Conservation (phyloP, 2,329 filamentous ascomycete species). For the Xylaria arbuscula region DNA sequence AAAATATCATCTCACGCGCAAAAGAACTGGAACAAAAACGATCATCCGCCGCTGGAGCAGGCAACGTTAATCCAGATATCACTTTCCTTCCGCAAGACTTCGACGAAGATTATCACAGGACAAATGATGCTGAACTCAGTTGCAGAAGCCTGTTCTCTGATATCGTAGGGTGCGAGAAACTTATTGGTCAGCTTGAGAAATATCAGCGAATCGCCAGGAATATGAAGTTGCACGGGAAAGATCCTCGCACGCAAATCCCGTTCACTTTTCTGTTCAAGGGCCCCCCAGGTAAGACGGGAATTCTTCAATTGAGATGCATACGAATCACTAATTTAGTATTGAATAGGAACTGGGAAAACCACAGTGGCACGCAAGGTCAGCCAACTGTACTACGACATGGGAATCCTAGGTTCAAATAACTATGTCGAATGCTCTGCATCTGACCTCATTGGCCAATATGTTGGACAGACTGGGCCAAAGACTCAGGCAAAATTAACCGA, state of each 20-base stretch:
- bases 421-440: conserved; percentile 75
- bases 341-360: conserved; percentile 66
- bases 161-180: conserved; percentile 15
- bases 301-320: not conserved
- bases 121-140: not conserved
- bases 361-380: conserved; percentile 78
- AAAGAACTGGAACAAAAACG: conserved; percentile 30
- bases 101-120: conserved; percentile 11
- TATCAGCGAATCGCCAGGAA: conserved; percentile 60
- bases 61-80: conserved; percentile 6
- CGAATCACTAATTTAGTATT: conserved; percentile 26
- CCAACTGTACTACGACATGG: conserved; percentile 79
- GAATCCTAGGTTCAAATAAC: conserved; percentile 68
- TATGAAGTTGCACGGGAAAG: conserved; percentile 57
- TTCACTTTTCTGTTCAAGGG: conserved; percentile 70
- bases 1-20: conserved; percentile 61
- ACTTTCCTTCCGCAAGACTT: conserved; percentile 19
- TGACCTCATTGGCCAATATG: conserved; percentile 74
- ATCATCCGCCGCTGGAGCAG: not conserved
- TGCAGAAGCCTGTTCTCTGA: conserved; percentile 11
- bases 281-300: conserved; percentile 60
- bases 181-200: conserved; percentile 53
- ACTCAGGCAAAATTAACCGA: conserved; percentile 63
- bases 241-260: conserved; percentile 63
- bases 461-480: conserved; percentile 71